Base-by-base conservation (phyloP, 768 basidiomycete species). In the Lactarius indigo region DNA sequence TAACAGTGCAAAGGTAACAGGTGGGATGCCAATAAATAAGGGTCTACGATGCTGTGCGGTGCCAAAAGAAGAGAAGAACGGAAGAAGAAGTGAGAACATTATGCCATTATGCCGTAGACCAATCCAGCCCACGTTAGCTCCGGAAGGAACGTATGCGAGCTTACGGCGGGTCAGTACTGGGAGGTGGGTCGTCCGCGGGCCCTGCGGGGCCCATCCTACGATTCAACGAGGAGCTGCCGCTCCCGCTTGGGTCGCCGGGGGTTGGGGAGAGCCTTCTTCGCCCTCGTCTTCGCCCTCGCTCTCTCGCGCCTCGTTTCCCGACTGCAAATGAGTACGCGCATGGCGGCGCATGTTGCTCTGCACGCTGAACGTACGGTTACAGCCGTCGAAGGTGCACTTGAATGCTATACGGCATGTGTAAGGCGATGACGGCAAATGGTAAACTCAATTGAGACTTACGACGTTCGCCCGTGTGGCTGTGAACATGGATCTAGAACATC, bases 341-440 rank as follows among this genome's bases (percentile, higher is more conserved):
- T 93, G 91, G 64, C 91, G 82, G 68, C 91, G 88, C 91, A 93
- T 93, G 79, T 93, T 93, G 76, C 90, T 92, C 73, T 92, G 85
- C 59, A 92, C 91, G 73, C 90, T 91, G 77, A 93, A 93, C 74
- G 87, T 86, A 54, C 91, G 87, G 8, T 88, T 88, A 77, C 91
- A 93, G 65, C 84, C 84, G 69, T 87, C 84, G 61, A 86, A 83
- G 20, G 91, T 87, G 74, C 91, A 93, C 54, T 82, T 78, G 76
- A 89, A 92, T 10, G 91, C 91, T 92, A 74, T 65, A 68, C 56
- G 65, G 57, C 57, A 61, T 17, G 20, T 3, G 18, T 28, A 52
- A 65, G 64, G 65, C 39, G 65, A 63, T 63, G 61, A 59, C 20
- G 26, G 41, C 33, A 52, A 37, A 64, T 54, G 9, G 33, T n/a